Evolutionary conservation across 164 flowering plant species (phyloP), one percentile per base, ranked within the genome.

Genomic region (Brasenia schreberi): DNA sequence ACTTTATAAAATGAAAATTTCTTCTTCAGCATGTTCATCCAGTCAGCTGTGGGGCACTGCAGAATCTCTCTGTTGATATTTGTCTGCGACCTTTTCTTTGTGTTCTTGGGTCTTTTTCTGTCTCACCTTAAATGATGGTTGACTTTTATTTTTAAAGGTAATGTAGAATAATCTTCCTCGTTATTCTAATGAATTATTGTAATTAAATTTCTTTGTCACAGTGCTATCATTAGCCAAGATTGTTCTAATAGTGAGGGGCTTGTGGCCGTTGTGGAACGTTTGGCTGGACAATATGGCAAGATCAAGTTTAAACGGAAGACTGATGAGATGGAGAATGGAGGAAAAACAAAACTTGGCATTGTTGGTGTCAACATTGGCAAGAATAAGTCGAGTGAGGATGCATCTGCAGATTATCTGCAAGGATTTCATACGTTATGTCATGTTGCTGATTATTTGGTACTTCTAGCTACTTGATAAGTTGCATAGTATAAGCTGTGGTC

Each of bases 241-340:
- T 97, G 99, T 63, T 92, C 92, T 76, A 95, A 95, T 69, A 90
- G 99, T 67, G 96, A 95, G 77, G 99, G 99, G 62, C 92, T 95
- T 72, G 86, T 87, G 63, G 91, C 78, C 69, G 97, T 95, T 75
- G 96, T 97, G 45, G 92, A 87, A 73, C 81, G 99, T 58, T 77
- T 95, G 65, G 97, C 97, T 74, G 92, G 92, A 17, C 99, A 92
- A 76, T 97, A 95, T 83, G 99, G 99, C 63, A 95, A 92, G 75
- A 85, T 97, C 72, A 95, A 88, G 78, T 68, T 95, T 77, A 87
- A 71, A 68, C 92, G 92, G 74, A 85, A 89, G 61, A 73, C 43
- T 72, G 88, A 85, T 65, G 94, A 86, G 19, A 77, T 69, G 64
- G 78, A 79, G 69, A 91, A 77, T 44, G 97, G 97, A 74, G 99